Evolutionary conservation across 495 filamentous ascomycete species (phyloP), one percentile per base, ranked within the genome.

Genomic region (Rhizodiscina lignyota): DNA sequence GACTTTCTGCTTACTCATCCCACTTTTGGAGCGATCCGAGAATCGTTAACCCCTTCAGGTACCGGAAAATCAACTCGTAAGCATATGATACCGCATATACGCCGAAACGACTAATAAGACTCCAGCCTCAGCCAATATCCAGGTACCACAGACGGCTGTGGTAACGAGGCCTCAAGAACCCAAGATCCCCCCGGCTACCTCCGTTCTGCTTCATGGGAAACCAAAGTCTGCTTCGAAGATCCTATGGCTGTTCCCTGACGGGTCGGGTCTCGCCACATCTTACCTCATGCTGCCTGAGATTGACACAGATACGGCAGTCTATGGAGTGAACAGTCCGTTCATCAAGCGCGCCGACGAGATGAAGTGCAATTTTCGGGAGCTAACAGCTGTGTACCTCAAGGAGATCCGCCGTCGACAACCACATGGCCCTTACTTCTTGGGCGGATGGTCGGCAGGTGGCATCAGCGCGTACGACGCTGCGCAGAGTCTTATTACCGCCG

Each of bases 321-420:
- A 30, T 21, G 51, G 42, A 15, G 37, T 54, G 11, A 50, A 45
- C 36, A 42, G 42, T 32, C 69, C 69, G 1, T 74, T 65, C 50
- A 64, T 67, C 57, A 65, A 60, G 34, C 62, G 50, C 0, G 67
- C 68, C 0, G 59, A 68, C 34, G 58, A 65, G 3, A 51, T 63
- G 32, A 65, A 53, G 22, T 59, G 59, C 56, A 55, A 55, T 35
- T 46, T 74, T 15, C 60, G 68, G 18, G 52, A 55, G 47, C 45
- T 69, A 45, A 62, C 62, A 0, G 42, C 58, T 20, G 60, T 60
- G 35, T 84, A 72, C 47, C 58, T 77, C 18, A 44, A 54, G 2
- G 75, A 78, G 45, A 74, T 84, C 37, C 65, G 66, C 40, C 64
- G 65, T 1, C 67, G 68, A 20, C 75, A 77, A 44, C 68, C 74